phyloP scores from a whole-genome alignment of 2,329 filamentous ascomycete species.

The Hortaea sp. region DNA sequence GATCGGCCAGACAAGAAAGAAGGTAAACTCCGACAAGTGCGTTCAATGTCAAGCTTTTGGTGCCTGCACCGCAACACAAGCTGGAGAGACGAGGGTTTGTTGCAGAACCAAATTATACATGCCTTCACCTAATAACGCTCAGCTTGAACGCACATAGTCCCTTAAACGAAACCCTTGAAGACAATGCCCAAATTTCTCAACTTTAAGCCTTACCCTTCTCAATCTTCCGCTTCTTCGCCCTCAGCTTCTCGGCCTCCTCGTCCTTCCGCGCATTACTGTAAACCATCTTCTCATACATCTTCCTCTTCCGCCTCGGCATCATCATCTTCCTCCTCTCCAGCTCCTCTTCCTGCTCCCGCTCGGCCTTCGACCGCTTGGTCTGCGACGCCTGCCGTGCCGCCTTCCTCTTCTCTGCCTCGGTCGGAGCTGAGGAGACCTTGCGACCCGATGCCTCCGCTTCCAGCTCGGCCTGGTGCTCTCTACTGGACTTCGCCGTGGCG shows the following conservation, averaged over 20 bases:
- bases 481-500: constrained; percentile 50
- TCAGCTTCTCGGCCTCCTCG: constrained; percentile 75
- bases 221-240: constrained; percentile 81
- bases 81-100: too few species aligned
- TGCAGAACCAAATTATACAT: too few species aligned
- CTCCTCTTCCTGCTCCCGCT: constrained; percentile 67
- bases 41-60: too few species aligned
- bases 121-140: too few species aligned
- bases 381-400: constrained; percentile 57
- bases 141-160: too few species aligned
- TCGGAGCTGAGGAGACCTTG: constrained; percentile 30
- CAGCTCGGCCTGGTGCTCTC: constrained; percentile 76
- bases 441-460: constrained; percentile 79
- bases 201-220: constrained; percentile 38
- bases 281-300: constrained; percentile 94
- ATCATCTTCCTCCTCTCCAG: constrained; percentile 92
- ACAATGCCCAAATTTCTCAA: too few species aligned
- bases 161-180: too few species aligned
- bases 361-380: constrained; percentile 56
- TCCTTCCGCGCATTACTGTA: constrained; percentile 92
- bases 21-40: too few species aligned
- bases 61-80: too few species aligned
- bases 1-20: too few species aligned
- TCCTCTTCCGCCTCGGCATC: constrained; percentile 95
- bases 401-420: constrained; percentile 44